phyloP scores from a whole-genome alignment of 345 rosid genomes.

The Camelina neglecta region DNA sequence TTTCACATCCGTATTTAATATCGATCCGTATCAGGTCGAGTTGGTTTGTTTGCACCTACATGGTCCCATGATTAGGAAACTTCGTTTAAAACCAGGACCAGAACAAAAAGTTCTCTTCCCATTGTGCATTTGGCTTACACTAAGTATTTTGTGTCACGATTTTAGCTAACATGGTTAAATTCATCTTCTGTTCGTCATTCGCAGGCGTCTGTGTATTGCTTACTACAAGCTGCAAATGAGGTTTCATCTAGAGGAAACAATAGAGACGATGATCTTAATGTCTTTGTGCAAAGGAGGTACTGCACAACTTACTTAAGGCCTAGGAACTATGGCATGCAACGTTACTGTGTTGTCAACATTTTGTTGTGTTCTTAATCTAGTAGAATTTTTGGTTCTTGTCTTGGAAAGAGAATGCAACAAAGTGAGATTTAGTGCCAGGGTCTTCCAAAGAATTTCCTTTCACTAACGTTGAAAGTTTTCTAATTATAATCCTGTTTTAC shows the following conservation, averaged over 20 bases:
- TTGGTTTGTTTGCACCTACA: too few species aligned
- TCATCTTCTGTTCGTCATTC: constrained; percentile 47
- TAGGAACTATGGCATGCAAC: constrained; percentile 28
- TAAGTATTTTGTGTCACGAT: constrained; percentile 18
- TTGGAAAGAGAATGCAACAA: constrained; percentile 6
- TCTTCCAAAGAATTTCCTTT: too few species aligned
- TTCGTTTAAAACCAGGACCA: background rate
- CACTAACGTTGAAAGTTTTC: constrained; percentile 9
- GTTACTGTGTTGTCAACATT: constrained; percentile 29
- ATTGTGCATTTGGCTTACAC: background rate
- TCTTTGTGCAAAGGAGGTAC: constrained; percentile 88
- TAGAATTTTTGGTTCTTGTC: background rate
- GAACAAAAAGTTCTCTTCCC: constrained; percentile 2
- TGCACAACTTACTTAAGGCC: constrained; percentile 5
- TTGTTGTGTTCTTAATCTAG: background rate
- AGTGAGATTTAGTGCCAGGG: too few species aligned
- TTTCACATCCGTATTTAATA: too few species aligned
- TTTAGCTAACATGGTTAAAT: constrained; percentile 29
- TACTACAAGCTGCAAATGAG: constrained; percentile 89
- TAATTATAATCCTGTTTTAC: background rate
- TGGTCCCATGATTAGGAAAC: background rate
- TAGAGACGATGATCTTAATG: constrained; percentile 71
- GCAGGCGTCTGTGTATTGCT: constrained; percentile 85
- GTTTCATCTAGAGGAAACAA: constrained; percentile 78
- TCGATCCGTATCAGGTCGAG: too few species aligned